A percentile compares a stretch with the other conserved stretches of the same genome.
These are phyloP conservation scores for Capsicum chinense DNA, from an alignment of 257 asterid species.

Conservation along the genomic window DNA sequence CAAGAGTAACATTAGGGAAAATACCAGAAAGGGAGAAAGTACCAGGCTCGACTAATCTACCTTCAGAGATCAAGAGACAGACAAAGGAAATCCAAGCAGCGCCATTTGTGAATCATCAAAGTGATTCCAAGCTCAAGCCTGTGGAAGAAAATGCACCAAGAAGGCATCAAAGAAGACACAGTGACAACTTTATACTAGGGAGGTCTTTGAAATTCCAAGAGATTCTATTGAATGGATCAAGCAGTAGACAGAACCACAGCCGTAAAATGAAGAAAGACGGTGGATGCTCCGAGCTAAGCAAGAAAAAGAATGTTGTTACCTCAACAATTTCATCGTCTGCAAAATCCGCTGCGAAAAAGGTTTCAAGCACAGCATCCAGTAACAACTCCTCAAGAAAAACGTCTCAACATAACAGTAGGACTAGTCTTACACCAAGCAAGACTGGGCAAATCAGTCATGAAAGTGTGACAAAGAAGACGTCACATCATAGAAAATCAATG, in stretches of 20 bases:
- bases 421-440: slow-evolving; percentile 20
- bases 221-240: background rate
- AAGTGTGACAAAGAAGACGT: slow-evolving; percentile 11
- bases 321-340: slow-evolving; percentile 20
- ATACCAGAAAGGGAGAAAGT: background rate
- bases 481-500: slow-evolving; percentile 5
- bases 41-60: background rate
- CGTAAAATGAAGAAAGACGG: background rate
- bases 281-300: slow-evolving; percentile 4
- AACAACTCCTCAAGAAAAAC: slow-evolving; percentile 10
- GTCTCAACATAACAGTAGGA: slow-evolving; percentile 13
- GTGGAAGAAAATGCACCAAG: slow-evolving; percentile 14
- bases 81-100: background rate
- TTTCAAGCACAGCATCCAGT: background rate
- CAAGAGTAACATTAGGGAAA: slow-evolving; percentile 16
- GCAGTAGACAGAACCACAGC: slow-evolving; percentile 8
- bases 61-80: slow-evolving; percentile 25
- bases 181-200: slow-evolving; percentile 25
- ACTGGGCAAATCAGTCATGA: background rate
- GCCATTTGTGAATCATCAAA: background rate
- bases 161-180: slow-evolving; percentile 23
- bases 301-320: background rate
- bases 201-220: slow-evolving; percentile 5
- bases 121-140: slow-evolving; percentile 14
- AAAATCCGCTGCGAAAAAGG: slow-evolving; percentile 20